Evolutionary conservation across 176 grass and related monocot species (phyloP).

Genomic region (Oryza longistaminata): DNA sequence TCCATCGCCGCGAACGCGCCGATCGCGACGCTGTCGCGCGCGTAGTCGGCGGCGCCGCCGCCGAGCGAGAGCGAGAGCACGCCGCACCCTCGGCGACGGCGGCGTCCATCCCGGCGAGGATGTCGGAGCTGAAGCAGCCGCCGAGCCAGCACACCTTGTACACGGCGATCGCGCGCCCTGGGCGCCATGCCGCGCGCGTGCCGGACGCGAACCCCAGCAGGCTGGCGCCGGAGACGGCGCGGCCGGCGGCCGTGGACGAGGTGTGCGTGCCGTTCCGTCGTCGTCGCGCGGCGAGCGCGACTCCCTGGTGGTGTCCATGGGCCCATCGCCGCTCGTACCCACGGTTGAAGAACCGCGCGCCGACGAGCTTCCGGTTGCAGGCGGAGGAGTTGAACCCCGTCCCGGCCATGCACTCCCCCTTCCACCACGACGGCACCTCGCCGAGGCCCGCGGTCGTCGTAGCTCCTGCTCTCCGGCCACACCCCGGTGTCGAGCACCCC

Average conservation of each 20-base stretch:
- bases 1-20: slow-evolving; percentile 83
- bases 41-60: slow-evolving; percentile 67
- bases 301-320: slow-evolving; percentile 64
- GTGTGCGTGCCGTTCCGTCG: slow-evolving; percentile 90
- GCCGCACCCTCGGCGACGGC: slow-evolving; percentile 76
- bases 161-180: slow-evolving; percentile 55
- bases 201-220: slow-evolving; percentile 78
- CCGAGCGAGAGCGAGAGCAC: slow-evolving; percentile 91
- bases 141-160: slow-evolving; percentile 98
- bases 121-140: slow-evolving; percentile 93
- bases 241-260: slow-evolving; percentile 64
- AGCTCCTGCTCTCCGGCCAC: slow-evolving; percentile 90
- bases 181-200: slow-evolving; percentile 90
- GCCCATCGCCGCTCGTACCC: slow-evolving; percentile 82
- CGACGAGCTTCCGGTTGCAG: slow-evolving; percentile 87
- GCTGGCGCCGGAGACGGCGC: slow-evolving; percentile 42
- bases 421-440: slow-evolving; percentile 64
- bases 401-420: slow-evolving; percentile 55
- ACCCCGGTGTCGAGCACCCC: slow-evolving; percentile 82
- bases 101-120: slow-evolving; percentile 81
- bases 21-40: slow-evolving; percentile 79
- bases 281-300: slow-evolving; percentile 69
- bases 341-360: slow-evolving; percentile 68
- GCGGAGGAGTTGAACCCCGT: slow-evolving; percentile 52
- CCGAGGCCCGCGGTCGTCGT: slow-evolving; percentile 62